These are phyloP conservation scores for Alternaria arbusti DNA, from an alignment of 2,329 filamentous ascomycete species.

Conservation along the genomic window DNA sequence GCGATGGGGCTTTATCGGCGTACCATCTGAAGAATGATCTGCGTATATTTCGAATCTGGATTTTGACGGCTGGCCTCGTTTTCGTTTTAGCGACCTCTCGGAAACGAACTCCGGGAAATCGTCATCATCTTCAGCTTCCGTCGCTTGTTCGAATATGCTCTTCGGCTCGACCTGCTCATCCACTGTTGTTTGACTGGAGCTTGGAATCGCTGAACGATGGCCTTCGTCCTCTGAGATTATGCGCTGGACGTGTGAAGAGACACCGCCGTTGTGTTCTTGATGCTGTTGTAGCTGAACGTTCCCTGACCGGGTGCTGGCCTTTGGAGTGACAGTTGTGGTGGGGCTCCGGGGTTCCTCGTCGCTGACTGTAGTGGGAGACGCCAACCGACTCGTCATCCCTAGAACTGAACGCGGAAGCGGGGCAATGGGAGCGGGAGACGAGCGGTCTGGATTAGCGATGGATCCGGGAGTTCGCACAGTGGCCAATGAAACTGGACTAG, in stretches of 20 bases:
- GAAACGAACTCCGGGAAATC: slow-evolving; percentile 52
- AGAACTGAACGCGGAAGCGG: slow-evolving; percentile 4
- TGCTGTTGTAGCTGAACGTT: neutral
- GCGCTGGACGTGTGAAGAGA: neutral
- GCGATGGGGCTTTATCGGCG: slow-evolving; percentile 38
- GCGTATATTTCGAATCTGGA: slow-evolving; percentile 25
- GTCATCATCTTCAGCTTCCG: slow-evolving; percentile 39
- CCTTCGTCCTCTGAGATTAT: neutral
- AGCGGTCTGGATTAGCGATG: slow-evolving; percentile 14
- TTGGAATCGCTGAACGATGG: slow-evolving; percentile 18
- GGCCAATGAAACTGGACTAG: slow-evolving; percentile 30
- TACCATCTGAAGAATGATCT: slow-evolving; percentile 36
- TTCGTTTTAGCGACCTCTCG: slow-evolving; percentile 53
- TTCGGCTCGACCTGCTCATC: slow-evolving; percentile 37
- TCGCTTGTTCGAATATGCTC: slow-evolving; percentile 4
- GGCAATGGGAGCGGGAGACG: slow-evolving; percentile 24
- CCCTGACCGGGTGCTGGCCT: neutral
- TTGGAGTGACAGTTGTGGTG: slow-evolving; percentile 13
- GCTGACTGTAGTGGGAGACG: neutral
- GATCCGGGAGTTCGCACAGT: slow-evolving; percentile 23
- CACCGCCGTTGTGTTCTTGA: neutral
- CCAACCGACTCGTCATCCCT: neutral
- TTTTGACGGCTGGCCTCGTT: slow-evolving; percentile 30
- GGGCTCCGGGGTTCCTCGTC: neutral
- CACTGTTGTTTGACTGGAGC: slow-evolving; percentile 55